phyloP scores from a whole-genome alignment of 495 filamentous ascomycete genomes.

The Aspergillus mulundensis region DNA sequence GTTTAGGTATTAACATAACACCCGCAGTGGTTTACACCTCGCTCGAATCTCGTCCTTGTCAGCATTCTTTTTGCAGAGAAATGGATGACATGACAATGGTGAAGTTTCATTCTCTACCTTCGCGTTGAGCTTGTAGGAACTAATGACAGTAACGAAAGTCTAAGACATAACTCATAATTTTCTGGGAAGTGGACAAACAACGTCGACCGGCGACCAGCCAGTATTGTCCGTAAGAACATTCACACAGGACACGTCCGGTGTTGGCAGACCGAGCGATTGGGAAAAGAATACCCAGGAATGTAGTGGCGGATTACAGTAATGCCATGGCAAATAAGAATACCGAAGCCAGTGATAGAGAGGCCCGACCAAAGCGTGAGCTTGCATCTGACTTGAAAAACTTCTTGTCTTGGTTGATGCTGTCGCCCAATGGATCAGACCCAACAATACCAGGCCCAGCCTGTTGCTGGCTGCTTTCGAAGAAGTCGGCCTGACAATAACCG shows the following conservation, averaged over 20 bases:
- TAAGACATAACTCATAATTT: slow-evolving; percentile 4
- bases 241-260: background rate
- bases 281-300: background rate
- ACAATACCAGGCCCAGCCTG: background rate
- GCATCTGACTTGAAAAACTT: slow-evolving; percentile 17
- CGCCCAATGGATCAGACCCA: background rate
- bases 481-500: slow-evolving; percentile 40
- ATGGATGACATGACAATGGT: background rate
- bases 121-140: background rate
- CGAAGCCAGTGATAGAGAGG: slow-evolving; percentile 1
- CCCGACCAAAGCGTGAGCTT: background rate
- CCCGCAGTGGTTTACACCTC: no score
- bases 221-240: background rate
- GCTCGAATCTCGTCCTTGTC: no score
- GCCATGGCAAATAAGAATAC: slow-evolving; percentile 9
- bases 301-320: slow-evolving; percentile 1
- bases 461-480: background rate
- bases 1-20: no score
- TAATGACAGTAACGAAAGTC: slow-evolving; percentile 1
- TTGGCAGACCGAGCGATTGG: background rate
- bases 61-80: no score
- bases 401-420: background rate
- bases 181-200: background rate
- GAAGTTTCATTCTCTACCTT: background rate
- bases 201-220: background rate